phyloP scores from a whole-genome alignment of 176 grass and related monocot genomes.

The Ananas comosus region DNA sequence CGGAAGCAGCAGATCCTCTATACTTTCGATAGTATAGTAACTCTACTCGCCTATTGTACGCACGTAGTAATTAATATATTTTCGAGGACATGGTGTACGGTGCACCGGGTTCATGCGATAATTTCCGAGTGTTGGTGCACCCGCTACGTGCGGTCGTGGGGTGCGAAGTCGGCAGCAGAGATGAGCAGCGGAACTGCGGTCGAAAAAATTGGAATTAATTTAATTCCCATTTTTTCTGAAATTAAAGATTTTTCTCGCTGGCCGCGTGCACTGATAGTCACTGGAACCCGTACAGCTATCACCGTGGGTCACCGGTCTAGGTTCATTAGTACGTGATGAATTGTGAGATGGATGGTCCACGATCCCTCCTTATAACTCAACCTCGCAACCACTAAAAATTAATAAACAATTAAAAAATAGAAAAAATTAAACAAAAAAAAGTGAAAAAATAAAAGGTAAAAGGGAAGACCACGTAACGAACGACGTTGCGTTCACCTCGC shows the following conservation, averaged over 20 bases:
- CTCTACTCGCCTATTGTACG: too few relatives aligned
- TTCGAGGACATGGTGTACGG: too few relatives aligned
- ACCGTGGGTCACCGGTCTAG: too few relatives aligned
- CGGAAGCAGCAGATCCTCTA: too few relatives aligned
- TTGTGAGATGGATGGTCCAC: too few relatives aligned
- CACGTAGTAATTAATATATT: too few relatives aligned
- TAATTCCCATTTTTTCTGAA: neutral
- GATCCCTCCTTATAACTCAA: neutral
- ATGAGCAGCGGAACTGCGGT: neutral
- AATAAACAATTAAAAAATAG: neutral
- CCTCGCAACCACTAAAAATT: neutral
- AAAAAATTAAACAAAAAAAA: neutral
- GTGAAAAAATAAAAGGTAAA: neutral
- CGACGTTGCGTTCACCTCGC: neutral
- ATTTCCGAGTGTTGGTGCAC: too few relatives aligned
- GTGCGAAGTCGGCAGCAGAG: neutral
- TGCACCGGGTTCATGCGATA: too few relatives aligned
- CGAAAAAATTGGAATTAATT: neutral
- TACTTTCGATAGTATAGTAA: too few relatives aligned
- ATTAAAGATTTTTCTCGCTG: neutral
- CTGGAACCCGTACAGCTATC: too few relatives aligned
- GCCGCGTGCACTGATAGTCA: too few relatives aligned
- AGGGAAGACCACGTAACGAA: neutral
- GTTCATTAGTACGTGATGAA: too few relatives aligned
- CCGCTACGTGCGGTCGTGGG: constrained; percentile 4